Conservation (phyloP, 345 rosid genomes). For the Bruguiera gymnorhiza region DNA sequence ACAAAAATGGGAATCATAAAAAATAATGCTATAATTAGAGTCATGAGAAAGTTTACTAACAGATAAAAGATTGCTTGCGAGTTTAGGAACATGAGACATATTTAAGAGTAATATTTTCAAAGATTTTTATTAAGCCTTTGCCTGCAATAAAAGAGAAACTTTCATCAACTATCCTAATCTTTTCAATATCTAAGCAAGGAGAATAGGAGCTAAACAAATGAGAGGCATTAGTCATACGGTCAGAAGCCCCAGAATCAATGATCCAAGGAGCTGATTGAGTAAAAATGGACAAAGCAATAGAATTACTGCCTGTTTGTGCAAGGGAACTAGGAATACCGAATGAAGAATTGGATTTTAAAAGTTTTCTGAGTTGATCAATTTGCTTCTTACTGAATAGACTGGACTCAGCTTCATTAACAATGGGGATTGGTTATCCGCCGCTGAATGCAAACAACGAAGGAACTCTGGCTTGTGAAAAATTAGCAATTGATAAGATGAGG, state of each 20-base stretch:
- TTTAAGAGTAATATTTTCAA: neutral
- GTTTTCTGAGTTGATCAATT: neutral
- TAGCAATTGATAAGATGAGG: no score
- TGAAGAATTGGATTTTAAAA: neutral
- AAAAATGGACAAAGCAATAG: neutral
- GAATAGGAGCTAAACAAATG: slow-evolving; percentile 2
- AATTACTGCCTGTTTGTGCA: neutral
- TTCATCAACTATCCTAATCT: neutral
- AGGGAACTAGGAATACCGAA: neutral
- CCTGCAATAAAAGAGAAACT: neutral
- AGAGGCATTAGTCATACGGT: neutral
- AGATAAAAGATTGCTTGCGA: neutral
- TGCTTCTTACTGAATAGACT: neutral
- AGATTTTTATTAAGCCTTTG: neutral
- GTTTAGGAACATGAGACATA: neutral
- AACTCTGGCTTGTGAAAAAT: no score
- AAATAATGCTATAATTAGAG: neutral
- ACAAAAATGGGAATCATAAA: neutral
- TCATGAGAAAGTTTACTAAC: neutral
- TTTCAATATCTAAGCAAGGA: neutral
- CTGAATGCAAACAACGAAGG: no score
- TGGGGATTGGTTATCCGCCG: no score
- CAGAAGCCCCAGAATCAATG: neutral
- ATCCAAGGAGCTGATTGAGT: neutral
- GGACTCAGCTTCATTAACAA: neutral